Evolutionary conservation across 1,284 basidiomycete species (phyloP).

Genomic region (Trichosporon sp.): DNA sequence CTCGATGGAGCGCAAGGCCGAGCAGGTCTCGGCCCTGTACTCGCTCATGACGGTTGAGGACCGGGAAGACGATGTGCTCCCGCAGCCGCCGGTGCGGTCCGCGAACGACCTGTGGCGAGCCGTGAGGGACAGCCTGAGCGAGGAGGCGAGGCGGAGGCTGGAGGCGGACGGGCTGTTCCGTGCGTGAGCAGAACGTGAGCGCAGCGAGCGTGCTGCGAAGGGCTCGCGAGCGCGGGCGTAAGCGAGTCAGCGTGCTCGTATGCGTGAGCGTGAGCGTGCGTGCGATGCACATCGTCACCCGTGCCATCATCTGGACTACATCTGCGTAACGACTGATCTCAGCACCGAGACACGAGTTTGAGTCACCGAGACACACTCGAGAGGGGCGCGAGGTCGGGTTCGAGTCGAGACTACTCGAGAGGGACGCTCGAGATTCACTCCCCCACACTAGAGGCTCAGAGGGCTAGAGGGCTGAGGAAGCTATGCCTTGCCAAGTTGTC

Average conservation of each 20-base stretch:
- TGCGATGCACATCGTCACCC: background rate
- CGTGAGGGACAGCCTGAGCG: conserved; percentile 33
- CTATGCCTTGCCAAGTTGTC: background rate
- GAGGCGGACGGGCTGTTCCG: conserved; percentile 25
- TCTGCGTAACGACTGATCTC: background rate
- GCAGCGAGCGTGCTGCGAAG: background rate
- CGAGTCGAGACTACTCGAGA: background rate
- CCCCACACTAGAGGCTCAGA: too few species aligned
- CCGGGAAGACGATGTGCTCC: conserved; percentile 11
- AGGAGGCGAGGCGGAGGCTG: conserved; percentile 34
- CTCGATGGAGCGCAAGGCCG: conserved; percentile 79
- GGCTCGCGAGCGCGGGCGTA: background rate
- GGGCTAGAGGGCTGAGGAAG: background rate
- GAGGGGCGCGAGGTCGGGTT: too few species aligned
- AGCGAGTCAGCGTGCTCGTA: too few species aligned
- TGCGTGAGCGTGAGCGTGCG: too few species aligned
- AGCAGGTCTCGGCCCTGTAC: conserved; percentile 79
- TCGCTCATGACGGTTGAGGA: conserved; percentile 69
- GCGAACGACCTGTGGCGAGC: conserved; percentile 36
- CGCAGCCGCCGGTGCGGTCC: background rate
- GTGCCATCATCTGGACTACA: background rate
- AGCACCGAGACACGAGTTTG: too few species aligned
- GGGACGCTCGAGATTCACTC: too few species aligned
- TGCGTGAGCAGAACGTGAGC: background rate
- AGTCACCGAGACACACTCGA: background rate